These are phyloP conservation scores for Fusarium circinatum DNA, from an alignment of 2,329 filamentous ascomycete genomes.

Conservation along the genomic window DNA sequence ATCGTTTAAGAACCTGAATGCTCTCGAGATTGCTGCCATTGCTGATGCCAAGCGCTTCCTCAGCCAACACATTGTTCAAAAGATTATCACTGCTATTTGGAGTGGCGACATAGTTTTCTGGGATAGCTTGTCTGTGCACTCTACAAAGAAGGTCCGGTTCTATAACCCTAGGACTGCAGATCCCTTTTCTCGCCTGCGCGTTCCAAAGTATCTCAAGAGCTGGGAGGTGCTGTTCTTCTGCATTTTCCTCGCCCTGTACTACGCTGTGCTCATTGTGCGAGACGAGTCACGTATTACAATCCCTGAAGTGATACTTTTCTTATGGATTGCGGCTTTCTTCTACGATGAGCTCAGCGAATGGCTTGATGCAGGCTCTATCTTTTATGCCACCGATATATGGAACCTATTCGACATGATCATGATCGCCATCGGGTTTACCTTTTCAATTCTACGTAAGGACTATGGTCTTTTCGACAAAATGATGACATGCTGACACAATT, in stretches of 20 bases:
- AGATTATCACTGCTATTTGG: slow-evolving; percentile 87
- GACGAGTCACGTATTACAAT: slow-evolving; percentile 72
- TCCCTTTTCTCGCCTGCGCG: slow-evolving; percentile 78
- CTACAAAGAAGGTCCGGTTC: slow-evolving; percentile 78
- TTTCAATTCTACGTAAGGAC: slow-evolving; percentile 75
- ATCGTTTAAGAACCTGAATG: slow-evolving; percentile 82
- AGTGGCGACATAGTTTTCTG: slow-evolving; percentile 88
- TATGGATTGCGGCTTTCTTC: slow-evolving; percentile 88
- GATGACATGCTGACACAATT: slow-evolving; percentile 3
- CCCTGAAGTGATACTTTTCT: slow-evolving; percentile 78
- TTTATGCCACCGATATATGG: slow-evolving; percentile 87
- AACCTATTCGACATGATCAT: slow-evolving; percentile 79
- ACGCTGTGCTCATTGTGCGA: slow-evolving; percentile 82
- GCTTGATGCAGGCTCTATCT: slow-evolving; percentile 85
- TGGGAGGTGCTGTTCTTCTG: slow-evolving; percentile 87
- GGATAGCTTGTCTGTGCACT: slow-evolving; percentile 78
- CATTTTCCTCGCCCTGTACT: slow-evolving; percentile 82
- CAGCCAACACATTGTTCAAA: slow-evolving; percentile 82
- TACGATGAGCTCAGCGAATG: slow-evolving; percentile 90
- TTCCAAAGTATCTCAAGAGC: slow-evolving; percentile 84
- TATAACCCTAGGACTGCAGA: slow-evolving; percentile 76
- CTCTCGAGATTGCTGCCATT: slow-evolving; percentile 85
- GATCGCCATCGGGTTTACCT: slow-evolving; percentile 76
- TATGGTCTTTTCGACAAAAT: not conserved
- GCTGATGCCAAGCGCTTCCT: slow-evolving; percentile 87